A percentile compares a stretch with the other conserved stretches of the same genome.
Evolutionary conservation across 768 basidiomycete genomes (phyloP).

Genomic region (Lentinula lateritia): DNA sequence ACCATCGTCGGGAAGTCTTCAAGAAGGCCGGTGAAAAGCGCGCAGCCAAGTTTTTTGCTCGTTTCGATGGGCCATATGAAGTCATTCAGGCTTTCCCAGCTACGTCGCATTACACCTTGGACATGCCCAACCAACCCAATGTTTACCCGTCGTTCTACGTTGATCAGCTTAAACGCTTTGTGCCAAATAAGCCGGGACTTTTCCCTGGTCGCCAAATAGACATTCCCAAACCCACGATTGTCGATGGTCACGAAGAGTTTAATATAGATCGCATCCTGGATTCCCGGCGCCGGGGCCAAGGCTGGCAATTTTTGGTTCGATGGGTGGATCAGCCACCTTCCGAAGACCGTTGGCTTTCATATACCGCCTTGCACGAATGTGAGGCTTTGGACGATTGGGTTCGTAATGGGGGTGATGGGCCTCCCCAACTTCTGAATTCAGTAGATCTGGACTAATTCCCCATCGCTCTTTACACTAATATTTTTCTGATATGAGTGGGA

Average conservation of each 20-base stretch:
- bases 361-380: constrained; percentile 10
- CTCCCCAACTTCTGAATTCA: no score
- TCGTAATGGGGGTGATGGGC: neutral
- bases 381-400: constrained; percentile 4
- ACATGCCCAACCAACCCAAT: constrained; percentile 11
- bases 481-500: no score
- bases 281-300: no score
- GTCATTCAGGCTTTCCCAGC: constrained; percentile 11
- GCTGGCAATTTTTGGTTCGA: constrained; percentile 17
- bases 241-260: constrained; percentile 6
- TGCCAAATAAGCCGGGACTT: constrained; percentile 13
- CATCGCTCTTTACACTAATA: no score
- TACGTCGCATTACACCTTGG: constrained; percentile 8
- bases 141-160: constrained; percentile 23
- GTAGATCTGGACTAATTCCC: no score
- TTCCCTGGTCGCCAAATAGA: constrained; percentile 19
- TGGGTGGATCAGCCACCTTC: constrained; percentile 17
- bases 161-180: constrained; percentile 12
- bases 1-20: constrained; percentile 24
- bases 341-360: constrained; percentile 16
- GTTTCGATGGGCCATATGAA: constrained; percentile 24
- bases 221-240: constrained; percentile 9
- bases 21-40: constrained; percentile 19
- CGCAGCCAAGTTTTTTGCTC: constrained; percentile 37
- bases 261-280: constrained; percentile 6